These are phyloP conservation scores for Vitis hybrid DNA, from an alignment of 177 flowering plant species.

Conservation along the genomic window DNA sequence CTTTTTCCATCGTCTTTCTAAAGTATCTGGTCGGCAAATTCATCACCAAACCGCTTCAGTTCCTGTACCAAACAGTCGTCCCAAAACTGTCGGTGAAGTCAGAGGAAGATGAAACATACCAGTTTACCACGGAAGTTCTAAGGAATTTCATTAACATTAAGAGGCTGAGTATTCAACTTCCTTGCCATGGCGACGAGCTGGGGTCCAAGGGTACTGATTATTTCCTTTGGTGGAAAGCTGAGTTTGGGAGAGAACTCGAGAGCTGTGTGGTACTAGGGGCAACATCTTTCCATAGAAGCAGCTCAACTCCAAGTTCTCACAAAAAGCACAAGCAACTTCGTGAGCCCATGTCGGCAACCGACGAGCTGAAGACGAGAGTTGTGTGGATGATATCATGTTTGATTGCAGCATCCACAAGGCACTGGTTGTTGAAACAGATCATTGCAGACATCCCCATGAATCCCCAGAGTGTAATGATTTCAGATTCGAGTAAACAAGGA, in stretches of 20 bases:
- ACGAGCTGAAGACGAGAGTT: constrained; percentile 32
- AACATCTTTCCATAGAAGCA: constrained; percentile 8
- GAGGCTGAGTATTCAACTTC: constrained; percentile 26
- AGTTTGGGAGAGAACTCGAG: constrained; percentile 30
- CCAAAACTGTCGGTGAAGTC: neutral
- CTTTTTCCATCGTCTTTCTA: neutral
- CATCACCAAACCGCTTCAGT: constrained; percentile 17
- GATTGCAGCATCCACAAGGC: constrained; percentile 41
- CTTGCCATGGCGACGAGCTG: constrained; percentile 17
- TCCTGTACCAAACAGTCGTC: constrained; percentile 11
- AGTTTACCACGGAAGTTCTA: constrained; percentile 17
- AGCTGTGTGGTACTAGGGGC: constrained; percentile 41
- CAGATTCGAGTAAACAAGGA: constrained; percentile 35
- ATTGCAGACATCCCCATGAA: constrained; percentile 10
- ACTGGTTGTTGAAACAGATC: constrained; percentile 25
- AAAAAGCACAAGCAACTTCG: neutral
- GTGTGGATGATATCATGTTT: constrained; percentile 42
- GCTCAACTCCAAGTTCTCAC: neutral
- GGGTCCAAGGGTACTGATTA: constrained; percentile 8
- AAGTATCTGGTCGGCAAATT: constrained; percentile 8
- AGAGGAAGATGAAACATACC: neutral
- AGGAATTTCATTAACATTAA: constrained; percentile 22
- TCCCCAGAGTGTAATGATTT: constrained; percentile 16
- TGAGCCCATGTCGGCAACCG: constrained; percentile 7
- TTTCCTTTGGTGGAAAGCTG: constrained; percentile 39